A percentile compares a stretch with the other conserved stretches of the same genome.
Conservation (phyloP, 176 grass and related monocot species). For the Aegilops longissima region DNA sequence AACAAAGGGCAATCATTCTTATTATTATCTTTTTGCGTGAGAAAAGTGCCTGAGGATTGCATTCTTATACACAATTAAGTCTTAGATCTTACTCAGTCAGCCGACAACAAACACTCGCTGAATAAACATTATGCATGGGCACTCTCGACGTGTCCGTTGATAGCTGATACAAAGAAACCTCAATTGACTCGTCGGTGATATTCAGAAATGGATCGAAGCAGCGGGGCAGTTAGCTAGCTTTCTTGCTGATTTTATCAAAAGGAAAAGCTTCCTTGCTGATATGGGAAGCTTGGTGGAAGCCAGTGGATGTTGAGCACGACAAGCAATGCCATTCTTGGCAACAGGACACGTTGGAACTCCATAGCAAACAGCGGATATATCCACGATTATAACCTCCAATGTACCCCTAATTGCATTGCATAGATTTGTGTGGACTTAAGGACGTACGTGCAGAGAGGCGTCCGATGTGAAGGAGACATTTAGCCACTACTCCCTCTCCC, state of each 20-base stretch:
- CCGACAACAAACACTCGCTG: too few species aligned
- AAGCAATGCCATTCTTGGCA: conserved; percentile 38
- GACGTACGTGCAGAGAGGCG: too few species aligned
- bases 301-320: conserved; percentile 7
- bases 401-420: too few species aligned
- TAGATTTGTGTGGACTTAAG: too few species aligned
- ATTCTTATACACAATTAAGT: too few species aligned
- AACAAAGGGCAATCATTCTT: too few species aligned
- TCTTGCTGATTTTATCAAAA: background rate
- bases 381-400: background rate
- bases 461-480: too few species aligned
- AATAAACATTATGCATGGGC: too few species aligned
- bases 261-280: background rate
- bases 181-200: background rate
- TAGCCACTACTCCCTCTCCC: too few species aligned
- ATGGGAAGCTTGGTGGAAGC: background rate
- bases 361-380: background rate
- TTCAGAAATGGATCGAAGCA: background rate
- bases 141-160: background rate
- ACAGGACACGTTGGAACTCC: background rate
- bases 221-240: background rate
- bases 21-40: too few species aligned
- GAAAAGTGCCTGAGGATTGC: too few species aligned
- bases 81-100: too few species aligned
- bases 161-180: background rate